Conservation (phyloP, 2,329 filamentous ascomycete species). For the Zalaria sp. region DNA sequence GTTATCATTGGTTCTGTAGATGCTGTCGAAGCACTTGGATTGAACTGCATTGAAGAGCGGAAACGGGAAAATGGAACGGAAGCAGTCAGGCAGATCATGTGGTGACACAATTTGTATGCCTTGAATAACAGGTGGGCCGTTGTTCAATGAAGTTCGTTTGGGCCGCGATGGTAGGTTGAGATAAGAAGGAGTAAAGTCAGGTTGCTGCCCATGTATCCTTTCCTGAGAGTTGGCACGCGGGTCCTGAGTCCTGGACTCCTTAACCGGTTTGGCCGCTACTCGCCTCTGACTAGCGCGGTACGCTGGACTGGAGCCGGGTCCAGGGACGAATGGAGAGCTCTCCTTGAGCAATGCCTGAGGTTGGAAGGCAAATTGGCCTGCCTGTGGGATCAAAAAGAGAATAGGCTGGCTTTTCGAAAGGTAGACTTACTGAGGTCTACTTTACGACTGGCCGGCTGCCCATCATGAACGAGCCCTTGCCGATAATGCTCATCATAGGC, state of each 20-base stretch:
- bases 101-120: slow-evolving; percentile 48
- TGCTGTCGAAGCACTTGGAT: slow-evolving; percentile 57
- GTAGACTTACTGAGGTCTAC: background rate
- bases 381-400: no score
- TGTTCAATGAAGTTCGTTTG: background rate
- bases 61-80: slow-evolving; percentile 58
- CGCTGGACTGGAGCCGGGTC: slow-evolving; percentile 23
- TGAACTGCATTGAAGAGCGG: slow-evolving; percentile 70
- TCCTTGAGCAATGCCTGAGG: background rate
- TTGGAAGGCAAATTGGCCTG: background rate
- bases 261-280: background rate
- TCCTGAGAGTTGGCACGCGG: background rate
- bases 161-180: background rate
- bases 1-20: slow-evolving; percentile 59
- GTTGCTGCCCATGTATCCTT: background rate
- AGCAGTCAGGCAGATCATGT: slow-evolving; percentile 51
- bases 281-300: slow-evolving; percentile 21
- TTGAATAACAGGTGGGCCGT: slow-evolving; percentile 31
- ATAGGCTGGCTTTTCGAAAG: background rate
- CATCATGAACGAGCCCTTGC: background rate
- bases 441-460: background rate
- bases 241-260: background rate
- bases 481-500: background rate
- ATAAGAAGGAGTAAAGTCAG: background rate
- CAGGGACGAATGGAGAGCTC: background rate